Percentiles rank a stretch among this genome's conserved stretches.
phyloP scores from a whole-genome alignment of 1,284 basidiomycete genomes.

The Bondarzewia mesenterica region DNA sequence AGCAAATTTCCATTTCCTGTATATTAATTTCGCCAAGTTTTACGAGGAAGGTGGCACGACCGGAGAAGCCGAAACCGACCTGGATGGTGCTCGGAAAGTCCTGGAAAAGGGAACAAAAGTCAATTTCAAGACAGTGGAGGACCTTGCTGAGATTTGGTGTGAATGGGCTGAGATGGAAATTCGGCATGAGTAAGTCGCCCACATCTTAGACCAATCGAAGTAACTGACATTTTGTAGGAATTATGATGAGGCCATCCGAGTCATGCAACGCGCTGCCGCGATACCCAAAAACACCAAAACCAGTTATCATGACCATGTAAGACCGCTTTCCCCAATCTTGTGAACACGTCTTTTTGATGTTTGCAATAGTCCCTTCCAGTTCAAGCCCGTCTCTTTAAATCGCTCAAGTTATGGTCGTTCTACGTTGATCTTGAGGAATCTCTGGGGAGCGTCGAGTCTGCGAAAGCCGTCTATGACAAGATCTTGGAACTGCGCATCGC shows the following conservation, averaged over 20 bases:
- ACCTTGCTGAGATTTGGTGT: conserved; percentile 97
- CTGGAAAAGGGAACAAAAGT: conserved; percentile 89
- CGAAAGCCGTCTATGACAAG: conserved; percentile 94
- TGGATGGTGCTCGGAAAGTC: conserved; percentile 85
- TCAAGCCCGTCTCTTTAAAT: conserved; percentile 93
- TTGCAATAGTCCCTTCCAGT: conserved; percentile 64
- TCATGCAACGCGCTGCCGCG: conserved; percentile 93
- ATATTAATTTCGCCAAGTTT: conserved; percentile 94
- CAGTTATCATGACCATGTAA: conserved; percentile 92
- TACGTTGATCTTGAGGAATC: conserved; percentile 97
- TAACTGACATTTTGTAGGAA: conserved; percentile 47
- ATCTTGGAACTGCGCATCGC: conserved; percentile 97
- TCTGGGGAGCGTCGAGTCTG: conserved; percentile 86
- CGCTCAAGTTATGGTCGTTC: conserved; percentile 97
- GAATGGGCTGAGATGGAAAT: conserved; percentile 99
- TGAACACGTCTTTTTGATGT: conserved; percentile 1
- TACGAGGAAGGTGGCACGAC: conserved; percentile 92
- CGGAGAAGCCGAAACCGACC: conserved; percentile 71
- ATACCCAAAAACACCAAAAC: conserved; percentile 87
- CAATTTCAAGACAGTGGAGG: conserved; percentile 93
- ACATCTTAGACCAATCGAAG: conserved; percentile 6
- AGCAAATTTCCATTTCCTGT: conserved; percentile 85
- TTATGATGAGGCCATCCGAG: conserved; percentile 89
- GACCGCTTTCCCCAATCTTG: conserved; percentile 19
- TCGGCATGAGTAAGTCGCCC: conserved; percentile 73